phyloP scores from a whole-genome alignment of 192 early-diverging fungal genomes.

The Coemansia sp. region DNA sequence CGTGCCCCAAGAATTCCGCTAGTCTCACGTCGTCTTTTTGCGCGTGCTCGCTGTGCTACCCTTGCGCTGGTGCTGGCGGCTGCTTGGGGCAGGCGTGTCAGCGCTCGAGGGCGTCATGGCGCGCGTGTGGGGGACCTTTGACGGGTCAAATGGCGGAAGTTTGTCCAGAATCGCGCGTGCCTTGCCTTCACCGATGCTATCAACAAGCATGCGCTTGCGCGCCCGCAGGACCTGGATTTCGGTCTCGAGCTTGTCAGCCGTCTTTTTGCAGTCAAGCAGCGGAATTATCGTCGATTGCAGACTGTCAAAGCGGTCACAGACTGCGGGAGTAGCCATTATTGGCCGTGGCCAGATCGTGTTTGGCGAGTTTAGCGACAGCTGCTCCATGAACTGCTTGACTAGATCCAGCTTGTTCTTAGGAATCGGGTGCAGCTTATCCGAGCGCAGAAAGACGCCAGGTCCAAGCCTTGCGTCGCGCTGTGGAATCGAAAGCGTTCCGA shows the following conservation, averaged over 20 bases:
- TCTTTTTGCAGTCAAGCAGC: conserved; percentile 81
- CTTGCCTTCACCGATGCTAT: conserved; percentile 32
- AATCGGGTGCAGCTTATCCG: conserved; percentile 51
- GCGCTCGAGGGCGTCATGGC: conserved; percentile 13
- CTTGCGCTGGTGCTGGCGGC: conserved; percentile 42
- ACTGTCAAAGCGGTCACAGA: conserved; percentile 78
- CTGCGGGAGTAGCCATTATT: conserved; percentile 75
- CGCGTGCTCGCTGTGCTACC: conserved; percentile 44
- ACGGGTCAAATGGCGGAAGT: conserved; percentile 31
- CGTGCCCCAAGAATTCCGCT: not conserved
- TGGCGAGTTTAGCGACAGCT: conserved; percentile 43
- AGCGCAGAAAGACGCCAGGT: conserved; percentile 52
- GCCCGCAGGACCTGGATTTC: conserved; percentile 62
- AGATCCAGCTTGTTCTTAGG: conserved; percentile 53
- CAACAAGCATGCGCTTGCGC: conserved; percentile 44
- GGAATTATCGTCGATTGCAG: conserved; percentile 72
- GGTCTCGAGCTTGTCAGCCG: conserved; percentile 75
- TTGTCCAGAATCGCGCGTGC: conserved; percentile 31
- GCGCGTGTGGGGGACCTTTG: conserved; percentile 12
- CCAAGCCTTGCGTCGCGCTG: conserved; percentile 49
- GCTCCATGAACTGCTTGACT: conserved; percentile 51
- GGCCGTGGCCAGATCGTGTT: conserved; percentile 66
- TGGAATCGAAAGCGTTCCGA: conserved; percentile 30
- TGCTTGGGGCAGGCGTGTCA: conserved; percentile 3
- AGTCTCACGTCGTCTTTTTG: conserved; percentile 26